These are phyloP conservation scores for Alternaria postmessia DNA, from an alignment of 2,329 filamentous ascomycete species.

Conservation along the genomic window DNA sequence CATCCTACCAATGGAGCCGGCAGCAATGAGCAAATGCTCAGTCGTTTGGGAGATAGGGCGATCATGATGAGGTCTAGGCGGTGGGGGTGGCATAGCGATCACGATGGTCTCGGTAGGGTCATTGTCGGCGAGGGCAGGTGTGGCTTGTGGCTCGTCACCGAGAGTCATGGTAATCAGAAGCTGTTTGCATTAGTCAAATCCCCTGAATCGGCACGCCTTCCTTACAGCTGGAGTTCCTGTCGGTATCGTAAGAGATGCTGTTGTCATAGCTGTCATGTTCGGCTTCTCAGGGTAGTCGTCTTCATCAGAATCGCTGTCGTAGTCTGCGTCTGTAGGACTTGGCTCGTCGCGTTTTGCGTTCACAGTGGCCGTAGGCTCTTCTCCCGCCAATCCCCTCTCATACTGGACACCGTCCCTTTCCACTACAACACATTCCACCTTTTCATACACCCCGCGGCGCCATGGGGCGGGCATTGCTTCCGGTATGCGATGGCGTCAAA, in stretches of 20 bases:
- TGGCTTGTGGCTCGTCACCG: slow-evolving; percentile 19
- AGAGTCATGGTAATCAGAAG: slow-evolving; percentile 35
- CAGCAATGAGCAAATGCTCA: slow-evolving; percentile 52
- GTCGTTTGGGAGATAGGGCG: slow-evolving; percentile 45
- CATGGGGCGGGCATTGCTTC: slow-evolving; percentile 43
- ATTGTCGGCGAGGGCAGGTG: slow-evolving; percentile 30
- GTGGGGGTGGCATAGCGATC: slow-evolving; percentile 27
- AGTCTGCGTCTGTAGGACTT: slow-evolving; percentile 4
- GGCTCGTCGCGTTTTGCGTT: slow-evolving; percentile 24
- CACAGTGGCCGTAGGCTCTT: slow-evolving; percentile 31
- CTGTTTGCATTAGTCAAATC: slow-evolving; percentile 32
- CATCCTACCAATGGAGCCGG: slow-evolving; percentile 49
- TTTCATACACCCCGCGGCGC: slow-evolving; percentile 28
- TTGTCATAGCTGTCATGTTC: slow-evolving; percentile 1
- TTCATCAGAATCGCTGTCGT: slow-evolving; percentile 28
- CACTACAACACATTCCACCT: slow-evolving; percentile 43
- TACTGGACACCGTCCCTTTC: slow-evolving; percentile 27
- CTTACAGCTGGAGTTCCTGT: slow-evolving; percentile 34
- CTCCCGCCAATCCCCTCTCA: slow-evolving; percentile 19
- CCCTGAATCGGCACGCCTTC: neutral
- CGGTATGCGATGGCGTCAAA: slow-evolving; percentile 29
- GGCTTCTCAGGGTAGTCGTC: slow-evolving; percentile 13
- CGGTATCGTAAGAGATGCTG: slow-evolving; percentile 10
- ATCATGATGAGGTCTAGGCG: slow-evolving; percentile 21
- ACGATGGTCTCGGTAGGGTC: slow-evolving; percentile 39